phyloP scores from a whole-genome alignment of 2,329 filamentous ascomycete genomes.

The Massarina eburnea region DNA sequence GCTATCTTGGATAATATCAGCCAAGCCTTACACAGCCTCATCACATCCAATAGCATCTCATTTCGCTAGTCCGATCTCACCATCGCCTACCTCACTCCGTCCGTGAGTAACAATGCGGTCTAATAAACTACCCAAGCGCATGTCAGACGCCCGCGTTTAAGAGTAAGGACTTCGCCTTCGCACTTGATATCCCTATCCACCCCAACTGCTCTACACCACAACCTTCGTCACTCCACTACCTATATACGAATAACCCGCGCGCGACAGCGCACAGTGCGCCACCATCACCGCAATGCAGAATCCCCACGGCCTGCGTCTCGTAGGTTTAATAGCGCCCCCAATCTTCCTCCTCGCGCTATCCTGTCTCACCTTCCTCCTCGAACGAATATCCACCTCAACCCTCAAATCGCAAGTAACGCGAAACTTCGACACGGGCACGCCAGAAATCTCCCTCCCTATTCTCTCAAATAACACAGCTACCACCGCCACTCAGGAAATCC shows the following conservation, averaged over 20 bases:
- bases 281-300: conserved; percentile 18
- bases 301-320: conserved; percentile 20
- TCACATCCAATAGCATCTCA: too few species aligned
- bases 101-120: too few species aligned
- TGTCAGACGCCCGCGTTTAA: too few species aligned
- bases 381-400: conserved; percentile 24
- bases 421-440: conserved; percentile 14
- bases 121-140: too few species aligned
- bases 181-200: not conserved
- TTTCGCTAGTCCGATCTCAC: too few species aligned
- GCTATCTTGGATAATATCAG: too few species aligned
- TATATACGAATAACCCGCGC: too few species aligned
- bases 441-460: conserved; percentile 13
- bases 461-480: conserved; percentile 8
- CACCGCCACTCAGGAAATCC: conserved; percentile 13
- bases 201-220: too few species aligned
- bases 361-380: conserved; percentile 25
- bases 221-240: too few species aligned
- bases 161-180: not conserved
- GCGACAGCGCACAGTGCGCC: not conserved
- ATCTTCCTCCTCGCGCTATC: conserved; percentile 26
- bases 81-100: too few species aligned
- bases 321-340: conserved; percentile 23
- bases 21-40: too few species aligned
- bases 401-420: conserved; percentile 14